phyloP scores from a whole-genome alignment of 2,329 filamentous ascomycete species.

The Emydomyces testavorans region DNA sequence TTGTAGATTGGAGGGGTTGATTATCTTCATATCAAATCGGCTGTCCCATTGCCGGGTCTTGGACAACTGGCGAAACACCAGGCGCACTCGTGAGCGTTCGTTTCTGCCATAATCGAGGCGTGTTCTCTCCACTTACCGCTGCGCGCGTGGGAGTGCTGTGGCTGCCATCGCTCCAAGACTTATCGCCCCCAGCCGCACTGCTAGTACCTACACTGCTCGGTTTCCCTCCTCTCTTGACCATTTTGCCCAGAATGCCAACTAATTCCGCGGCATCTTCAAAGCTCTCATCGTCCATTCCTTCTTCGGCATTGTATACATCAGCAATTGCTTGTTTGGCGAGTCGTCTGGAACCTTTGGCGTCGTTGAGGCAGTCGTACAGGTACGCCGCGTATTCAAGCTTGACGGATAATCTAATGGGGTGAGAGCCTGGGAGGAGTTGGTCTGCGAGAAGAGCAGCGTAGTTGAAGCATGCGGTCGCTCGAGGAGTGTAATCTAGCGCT shows the following conservation, averaged over 20 bases:
- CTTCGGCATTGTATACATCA: constrained; percentile 80
- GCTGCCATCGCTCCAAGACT: constrained; percentile 26
- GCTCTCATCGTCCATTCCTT: constrained; percentile 90
- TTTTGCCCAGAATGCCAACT: constrained; percentile 72
- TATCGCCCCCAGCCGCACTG: constrained; percentile 25
- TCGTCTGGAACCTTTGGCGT: constrained; percentile 61
- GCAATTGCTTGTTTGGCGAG: constrained; percentile 73
- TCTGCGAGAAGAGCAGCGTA: constrained; percentile 67
- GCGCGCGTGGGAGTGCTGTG: constrained; percentile 20
- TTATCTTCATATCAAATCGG: constrained; percentile 3
- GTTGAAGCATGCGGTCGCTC: constrained; percentile 69
- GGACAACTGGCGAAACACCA: constrained; percentile 3
- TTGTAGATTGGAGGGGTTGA: too few species aligned
- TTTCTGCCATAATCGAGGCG: constrained; percentile 14
- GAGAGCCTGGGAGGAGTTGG: constrained; percentile 66
- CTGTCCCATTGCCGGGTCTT: constrained; percentile 1
- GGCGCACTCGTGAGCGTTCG: background rate
- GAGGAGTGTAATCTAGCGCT: constrained; percentile 66
- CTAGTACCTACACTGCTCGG: constrained; percentile 23
- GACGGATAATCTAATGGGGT: constrained; percentile 77
- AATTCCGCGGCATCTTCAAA: constrained; percentile 85
- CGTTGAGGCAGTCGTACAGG: constrained; percentile 82
- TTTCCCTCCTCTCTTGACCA: constrained; percentile 63
- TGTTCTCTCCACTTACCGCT: constrained; percentile 9
- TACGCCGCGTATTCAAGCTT: constrained; percentile 91